Percentiles rank a stretch among this genome's conserved stretches.
phyloP scores from a whole-genome alignment of 2,329 filamentous ascomycete genomes.

The Macrophomina pseudophaseolina region DNA sequence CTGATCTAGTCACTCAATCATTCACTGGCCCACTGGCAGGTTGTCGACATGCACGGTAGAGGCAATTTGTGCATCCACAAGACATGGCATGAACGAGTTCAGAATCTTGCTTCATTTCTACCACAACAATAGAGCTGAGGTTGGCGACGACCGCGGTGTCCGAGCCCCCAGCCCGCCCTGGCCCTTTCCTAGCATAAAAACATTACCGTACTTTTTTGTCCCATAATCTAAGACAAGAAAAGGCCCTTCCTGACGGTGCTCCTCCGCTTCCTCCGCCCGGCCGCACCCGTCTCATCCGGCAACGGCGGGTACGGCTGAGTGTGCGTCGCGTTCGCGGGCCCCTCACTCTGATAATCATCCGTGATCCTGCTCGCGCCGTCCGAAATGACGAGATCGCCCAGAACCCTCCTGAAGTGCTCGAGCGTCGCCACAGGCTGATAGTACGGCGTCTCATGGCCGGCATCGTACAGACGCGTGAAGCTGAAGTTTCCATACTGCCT shows the following conservation, averaged over 20 bases:
- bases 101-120: too few relatives aligned
- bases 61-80: too few relatives aligned
- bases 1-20: too few relatives aligned
- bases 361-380: conserved; percentile 2
- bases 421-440: conserved; percentile 28
- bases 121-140: too few relatives aligned
- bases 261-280: neutral
- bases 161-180: too few relatives aligned
- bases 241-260: neutral
- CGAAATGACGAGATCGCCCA: conserved; percentile 11
- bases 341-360: conserved; percentile 12
- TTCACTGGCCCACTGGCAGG: too few relatives aligned
- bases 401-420: conserved; percentile 14
- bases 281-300: conserved; percentile 21
- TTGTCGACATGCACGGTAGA: too few relatives aligned
- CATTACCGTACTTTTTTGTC: too few relatives aligned
- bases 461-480: conserved; percentile 57
- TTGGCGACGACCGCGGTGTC: too few relatives aligned
- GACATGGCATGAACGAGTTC: too few relatives aligned
- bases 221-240: neutral
- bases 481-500: conserved; percentile 74
- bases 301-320: conserved; percentile 24
- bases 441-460: conserved; percentile 58
- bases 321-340: conserved; percentile 12
- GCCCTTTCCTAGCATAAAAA: too few relatives aligned